A percentile compares a stretch with the other conserved stretches of the same genome.
Evolutionary conservation across 306 rosid genomes (phyloP).

Genomic region (Astragalus glycyphyllos): DNA sequence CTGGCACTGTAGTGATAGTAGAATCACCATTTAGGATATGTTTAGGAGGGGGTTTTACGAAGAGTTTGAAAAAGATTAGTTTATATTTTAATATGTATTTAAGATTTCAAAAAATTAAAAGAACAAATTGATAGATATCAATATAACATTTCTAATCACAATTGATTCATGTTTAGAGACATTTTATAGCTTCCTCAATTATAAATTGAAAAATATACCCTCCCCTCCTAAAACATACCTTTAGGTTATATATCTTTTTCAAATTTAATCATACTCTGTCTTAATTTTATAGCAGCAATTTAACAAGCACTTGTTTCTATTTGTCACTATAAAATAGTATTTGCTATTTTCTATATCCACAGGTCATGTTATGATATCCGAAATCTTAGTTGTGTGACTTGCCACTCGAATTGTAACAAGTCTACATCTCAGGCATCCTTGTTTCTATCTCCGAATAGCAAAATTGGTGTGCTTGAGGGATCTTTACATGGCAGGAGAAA

Average conservation of each 20-base stretch:
- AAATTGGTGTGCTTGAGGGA: constrained; percentile 41
- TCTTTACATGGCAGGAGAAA: constrained; percentile 49
- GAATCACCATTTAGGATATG: neutral
- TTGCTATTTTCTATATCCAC: constrained; percentile 28
- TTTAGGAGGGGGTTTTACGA: no score
- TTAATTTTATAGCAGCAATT: neutral
- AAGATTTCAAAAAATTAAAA: no score
- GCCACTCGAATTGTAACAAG: constrained; percentile 46
- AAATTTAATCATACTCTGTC: neutral
- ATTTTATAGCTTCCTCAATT: no score
- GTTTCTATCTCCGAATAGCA: constrained; percentile 42
- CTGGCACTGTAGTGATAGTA: no score
- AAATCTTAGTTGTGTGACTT: constrained; percentile 38
- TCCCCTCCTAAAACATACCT: no score
- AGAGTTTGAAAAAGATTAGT: no score
- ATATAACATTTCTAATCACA: no score
- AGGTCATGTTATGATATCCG: constrained; percentile 55
- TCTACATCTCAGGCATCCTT: constrained; percentile 50
- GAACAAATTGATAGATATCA: no score
- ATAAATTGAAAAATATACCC: no score
- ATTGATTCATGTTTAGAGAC: no score
- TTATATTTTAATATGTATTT: no score
- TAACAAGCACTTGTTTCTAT: neutral
- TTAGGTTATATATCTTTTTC: constrained; percentile 9
- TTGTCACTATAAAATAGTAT: neutral